Base-by-base conservation (phyloP, 2,329 filamentous ascomycete genomes). In the Microsporum audouinii region DNA sequence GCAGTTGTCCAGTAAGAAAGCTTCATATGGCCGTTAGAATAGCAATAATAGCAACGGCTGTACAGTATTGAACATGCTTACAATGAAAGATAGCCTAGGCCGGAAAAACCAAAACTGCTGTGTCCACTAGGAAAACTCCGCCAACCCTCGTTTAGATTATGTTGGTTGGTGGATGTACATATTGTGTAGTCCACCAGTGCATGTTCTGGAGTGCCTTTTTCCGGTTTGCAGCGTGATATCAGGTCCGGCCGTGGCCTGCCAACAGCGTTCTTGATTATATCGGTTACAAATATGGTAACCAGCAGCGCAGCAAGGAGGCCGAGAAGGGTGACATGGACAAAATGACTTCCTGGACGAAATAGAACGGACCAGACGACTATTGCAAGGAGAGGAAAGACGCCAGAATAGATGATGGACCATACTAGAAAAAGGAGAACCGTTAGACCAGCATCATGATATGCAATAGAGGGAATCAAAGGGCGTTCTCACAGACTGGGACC, bases 261-360 rank as follows among this genome's bases (percentile, higher is more conserved):
- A 31, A 92, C 88, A 7, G 88, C 82, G 71, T 95, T 96, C 75
- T 99, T 99, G 70, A 97, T 81, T 33, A 92, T 77, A 71, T 97
- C 91, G 51, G 94, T 97, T 49, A 97, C 78, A 72, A 96, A 88
- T 4, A 84, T 82, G 0, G 89, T 87, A 57, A 96, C 80, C 66
- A 90, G 79, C 31, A 97, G 75, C 65, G 86, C 83, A 68, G 92
- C 89, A 58, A 86, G 77, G 63, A 96, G 85, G 27, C 90, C 88
- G 0, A 99, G 83, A 59, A 95, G 77, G 0, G 90, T 88, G 65
- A 91, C 88, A 75, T 97, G 91, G 63, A 88, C 83, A 72, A 95
- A 95, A 73, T 95, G 88, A 6, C 81, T 73, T 4, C 83, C 80
- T 0, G 88, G 84, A 55, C 83, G 82, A 36, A 82, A 73, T 41